Percentiles rank a stretch among this genome's conserved stretches.
Evolutionary conservation across 1,284 basidiomycete species (phyloP).

Genomic region (Pseudomicrostroma phylloplanum): DNA sequence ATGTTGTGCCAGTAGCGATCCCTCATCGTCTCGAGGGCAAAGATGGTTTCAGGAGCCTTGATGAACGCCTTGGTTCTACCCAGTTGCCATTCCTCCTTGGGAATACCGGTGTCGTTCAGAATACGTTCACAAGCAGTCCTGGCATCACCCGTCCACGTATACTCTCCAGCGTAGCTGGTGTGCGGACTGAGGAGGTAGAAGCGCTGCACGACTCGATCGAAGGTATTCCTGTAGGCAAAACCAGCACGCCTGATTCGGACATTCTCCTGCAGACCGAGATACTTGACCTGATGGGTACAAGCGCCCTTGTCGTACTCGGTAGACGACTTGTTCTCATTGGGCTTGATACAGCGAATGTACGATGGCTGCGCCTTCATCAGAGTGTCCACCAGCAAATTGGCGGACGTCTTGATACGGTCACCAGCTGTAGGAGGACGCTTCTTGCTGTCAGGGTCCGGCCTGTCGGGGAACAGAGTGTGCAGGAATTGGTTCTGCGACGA

Average conservation of each 20-base stretch:
- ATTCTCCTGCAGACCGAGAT: slow-evolving; percentile 88
- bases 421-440: slow-evolving; percentile 96
- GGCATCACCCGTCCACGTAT: slow-evolving; percentile 88
- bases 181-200: slow-evolving; percentile 93
- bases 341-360: slow-evolving; percentile 99
- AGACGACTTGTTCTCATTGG: slow-evolving; percentile 90
- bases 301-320: slow-evolving; percentile 90
- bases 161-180: slow-evolving; percentile 97
- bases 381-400: slow-evolving; percentile 89
- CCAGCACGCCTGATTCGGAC: slow-evolving; percentile 93
- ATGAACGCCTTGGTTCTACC: slow-evolving; percentile 98
- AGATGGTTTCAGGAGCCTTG: slow-evolving; percentile 97
- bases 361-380: slow-evolving; percentile 93
- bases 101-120: slow-evolving; percentile 86
- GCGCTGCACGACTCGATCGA: slow-evolving; percentile 86
- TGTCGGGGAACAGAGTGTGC: slow-evolving; percentile 83
- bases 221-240: slow-evolving; percentile 94
- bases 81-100: slow-evolving; percentile 98
- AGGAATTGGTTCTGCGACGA: slow-evolving; percentile 58
- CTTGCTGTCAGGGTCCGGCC: slow-evolving; percentile 92
- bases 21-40: slow-evolving; percentile 96
- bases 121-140: slow-evolving; percentile 89
- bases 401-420: slow-evolving; percentile 88
- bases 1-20: slow-evolving; percentile 99
- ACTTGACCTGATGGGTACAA: slow-evolving; percentile 97